Conservation (phyloP, 208 protist genomes). For the Crithidia fasciculata region DNA sequence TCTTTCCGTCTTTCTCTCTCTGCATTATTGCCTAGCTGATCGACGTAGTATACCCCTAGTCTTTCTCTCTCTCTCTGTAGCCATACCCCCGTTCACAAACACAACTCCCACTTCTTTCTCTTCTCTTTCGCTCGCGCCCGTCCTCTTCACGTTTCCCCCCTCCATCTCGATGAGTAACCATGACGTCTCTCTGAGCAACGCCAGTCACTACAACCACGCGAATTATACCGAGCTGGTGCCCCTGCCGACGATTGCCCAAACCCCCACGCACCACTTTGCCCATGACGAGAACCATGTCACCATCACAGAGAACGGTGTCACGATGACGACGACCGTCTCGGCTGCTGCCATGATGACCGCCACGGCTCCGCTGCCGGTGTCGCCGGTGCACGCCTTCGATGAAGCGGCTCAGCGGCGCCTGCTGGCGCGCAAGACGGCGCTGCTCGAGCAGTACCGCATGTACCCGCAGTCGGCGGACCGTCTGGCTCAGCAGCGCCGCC, state of each 20-base stretch:
- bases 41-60: background rate
- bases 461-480: conserved; percentile 17
- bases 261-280: background rate
- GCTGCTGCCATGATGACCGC: conserved; percentile 12
- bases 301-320: background rate
- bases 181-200: conserved; percentile 42
- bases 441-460: conserved; percentile 30
- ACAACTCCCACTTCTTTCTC: background rate
- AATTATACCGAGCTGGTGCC: conserved; percentile 27
- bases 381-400: background rate
- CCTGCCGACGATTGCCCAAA: conserved; percentile 22
- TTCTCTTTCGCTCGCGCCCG: background rate
- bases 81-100: conserved; percentile 1
- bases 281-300: conserved; percentile 1
- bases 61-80: conserved; percentile 8
- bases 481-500: conserved; percentile 4
- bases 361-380: background rate
- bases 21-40: background rate
- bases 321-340: conserved; percentile 14
- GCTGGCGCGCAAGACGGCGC: conserved; percentile 15
- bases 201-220: conserved; percentile 38
- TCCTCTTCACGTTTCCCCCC: background rate
- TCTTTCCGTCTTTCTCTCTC: background rate
- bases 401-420: conserved; percentile 15
- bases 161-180: conserved; percentile 40